Base-by-base conservation (phyloP, 2,329 filamentous ascomycete species). In the Aspergillus costaricaensis region DNA sequence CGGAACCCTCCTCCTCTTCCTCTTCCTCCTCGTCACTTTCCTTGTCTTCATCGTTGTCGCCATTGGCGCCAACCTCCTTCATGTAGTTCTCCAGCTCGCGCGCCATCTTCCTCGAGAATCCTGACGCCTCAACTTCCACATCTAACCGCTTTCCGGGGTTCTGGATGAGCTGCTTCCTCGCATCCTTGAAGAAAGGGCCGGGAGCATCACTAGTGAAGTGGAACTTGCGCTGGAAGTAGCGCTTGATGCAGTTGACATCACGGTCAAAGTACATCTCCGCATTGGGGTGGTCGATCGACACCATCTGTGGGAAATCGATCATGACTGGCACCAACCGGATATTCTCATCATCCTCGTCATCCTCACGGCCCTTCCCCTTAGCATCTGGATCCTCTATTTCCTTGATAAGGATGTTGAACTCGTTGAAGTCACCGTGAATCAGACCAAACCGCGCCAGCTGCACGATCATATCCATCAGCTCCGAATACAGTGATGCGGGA, bases 371-470 rank as follows among this genome's bases (percentile, higher is more conserved):
- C 73, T 68, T 82, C 9, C 72, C 74, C 58, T 77, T 77, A 15
- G 70, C 69, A 10, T 72, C 61, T 0, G 68, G 65, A 27, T 73
- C 70, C 36, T 72, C 73, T 51, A 82, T 86, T 75, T 98, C 94
- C 73, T 95, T 92, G 74, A 99, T 88, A 36, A 99, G 81, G 65
- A 99, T 94, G 76, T 99, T 99, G 83, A 99, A 99, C 77, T 99
- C 96, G 80, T 99, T 99, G 81, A 96, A 99, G 75, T 99, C 95
- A 63, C 95, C 95, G 74, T 99, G 95, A 63, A 99, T 99, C 51
- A 99, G 81, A 6, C 95, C 95, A 67, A 93, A 88, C 63, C 87
- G 87, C 5, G 95, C 94, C 43, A 99, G 83, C 27, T 88, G 86
- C 47, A 99, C 81, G 58, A 99, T 92, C 68, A 97, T 85, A 44